Evolutionary conservation across 1,284 basidiomycete genomes (phyloP).

Genomic region (Puccinia polysora): DNA sequence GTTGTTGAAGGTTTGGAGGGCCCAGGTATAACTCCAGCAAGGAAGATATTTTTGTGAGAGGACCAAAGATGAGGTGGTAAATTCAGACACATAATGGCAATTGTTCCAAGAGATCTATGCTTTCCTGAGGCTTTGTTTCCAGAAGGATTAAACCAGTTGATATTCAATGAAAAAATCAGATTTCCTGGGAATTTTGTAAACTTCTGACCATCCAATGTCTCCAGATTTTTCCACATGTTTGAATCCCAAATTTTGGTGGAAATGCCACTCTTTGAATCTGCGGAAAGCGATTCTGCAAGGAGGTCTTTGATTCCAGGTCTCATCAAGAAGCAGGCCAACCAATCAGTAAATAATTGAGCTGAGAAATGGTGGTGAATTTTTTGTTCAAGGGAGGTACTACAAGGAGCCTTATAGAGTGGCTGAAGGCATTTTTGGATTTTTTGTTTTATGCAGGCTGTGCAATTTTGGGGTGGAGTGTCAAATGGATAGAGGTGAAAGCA

Average conservation of each 20-base stretch:
- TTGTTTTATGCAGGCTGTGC: background rate
- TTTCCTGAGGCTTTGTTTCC: slow-evolving; percentile 11
- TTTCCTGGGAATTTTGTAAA: too few species aligned
- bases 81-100: background rate
- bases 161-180: too few species aligned
- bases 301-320: background rate
- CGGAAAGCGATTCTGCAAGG: background rate
- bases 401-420: too few species aligned
- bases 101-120: background rate
- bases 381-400: too few species aligned
- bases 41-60: background rate
- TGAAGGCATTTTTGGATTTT: background rate
- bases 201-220: too few species aligned
- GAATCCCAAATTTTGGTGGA: too few species aligned
- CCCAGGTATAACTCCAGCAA: slow-evolving; percentile 16
- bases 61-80: slow-evolving; percentile 1
- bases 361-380: background rate
- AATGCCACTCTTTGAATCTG: background rate
- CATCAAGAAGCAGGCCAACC: slow-evolving; percentile 1
- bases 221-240: too few species aligned
- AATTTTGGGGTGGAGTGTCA: background rate
- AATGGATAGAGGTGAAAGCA: slow-evolving; percentile 2
- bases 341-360: slow-evolving; percentile 3
- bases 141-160: too few species aligned
- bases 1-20: slow-evolving; percentile 9